These are phyloP conservation scores for Simplicillium aogashimaense DNA, from an alignment of 2,329 filamentous ascomycete genomes.

Conservation along the genomic window DNA sequence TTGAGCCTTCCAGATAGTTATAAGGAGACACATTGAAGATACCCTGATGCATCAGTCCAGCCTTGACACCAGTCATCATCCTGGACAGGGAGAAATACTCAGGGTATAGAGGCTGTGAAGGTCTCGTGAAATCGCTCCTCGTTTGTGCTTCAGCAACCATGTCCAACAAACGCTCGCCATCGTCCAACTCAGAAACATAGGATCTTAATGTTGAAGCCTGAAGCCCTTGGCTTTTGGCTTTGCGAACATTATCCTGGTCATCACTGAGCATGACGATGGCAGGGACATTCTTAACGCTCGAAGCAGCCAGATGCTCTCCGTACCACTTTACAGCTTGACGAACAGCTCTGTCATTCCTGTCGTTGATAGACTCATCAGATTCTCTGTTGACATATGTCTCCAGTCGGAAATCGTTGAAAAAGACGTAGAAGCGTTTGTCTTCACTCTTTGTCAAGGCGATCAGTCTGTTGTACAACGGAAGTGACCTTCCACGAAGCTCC, in stretches of 20 bases:
- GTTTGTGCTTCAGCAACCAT: slow-evolving; percentile 82
- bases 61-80: slow-evolving; percentile 89
- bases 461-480: slow-evolving; percentile 90
- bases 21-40: slow-evolving; percentile 95
- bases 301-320: slow-evolving; percentile 62
- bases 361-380: slow-evolving; percentile 80
- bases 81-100: slow-evolving; percentile 85
- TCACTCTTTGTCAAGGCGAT: slow-evolving; percentile 88
- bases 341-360: slow-evolving; percentile 90
- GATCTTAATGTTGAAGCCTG: slow-evolving; percentile 57
- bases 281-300: slow-evolving; percentile 53
- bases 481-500: slow-evolving; percentile 84
- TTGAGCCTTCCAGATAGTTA: slow-evolving; percentile 92
- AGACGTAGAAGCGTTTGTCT: slow-evolving; percentile 95
- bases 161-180: slow-evolving; percentile 77
- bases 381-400: slow-evolving; percentile 79
- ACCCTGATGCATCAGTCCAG: slow-evolving; percentile 83
- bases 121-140: slow-evolving; percentile 52
- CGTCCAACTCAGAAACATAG: slow-evolving; percentile 77
- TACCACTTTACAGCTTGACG: slow-evolving; percentile 86
- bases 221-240: slow-evolving; percentile 69
- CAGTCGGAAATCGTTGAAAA: slow-evolving; percentile 95
- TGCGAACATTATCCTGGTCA: slow-evolving; percentile 77
- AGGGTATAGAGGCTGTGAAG: slow-evolving; percentile 65
- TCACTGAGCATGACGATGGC: slow-evolving; percentile 89